Conservation (phyloP, 257 asterid genomes). For the Solanum pennellii region DNA sequence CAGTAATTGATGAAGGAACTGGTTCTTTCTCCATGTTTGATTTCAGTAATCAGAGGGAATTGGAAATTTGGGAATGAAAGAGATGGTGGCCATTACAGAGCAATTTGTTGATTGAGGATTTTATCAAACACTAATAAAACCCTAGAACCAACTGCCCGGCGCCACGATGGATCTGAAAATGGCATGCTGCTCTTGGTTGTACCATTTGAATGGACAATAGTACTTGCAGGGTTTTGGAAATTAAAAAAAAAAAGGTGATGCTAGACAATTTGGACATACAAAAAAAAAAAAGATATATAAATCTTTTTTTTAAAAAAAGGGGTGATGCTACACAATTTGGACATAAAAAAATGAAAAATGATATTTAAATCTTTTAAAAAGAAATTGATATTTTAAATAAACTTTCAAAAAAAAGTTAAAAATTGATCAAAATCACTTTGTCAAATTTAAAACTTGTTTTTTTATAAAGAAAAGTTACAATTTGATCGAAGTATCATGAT, state of each 20-base stretch:
- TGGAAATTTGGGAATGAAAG: not conserved
- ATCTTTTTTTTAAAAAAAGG: no score
- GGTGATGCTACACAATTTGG: no score
- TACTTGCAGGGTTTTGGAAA: not conserved
- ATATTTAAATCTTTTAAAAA: no score
- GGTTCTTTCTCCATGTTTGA: conserved; percentile 16
- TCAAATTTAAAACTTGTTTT: no score
- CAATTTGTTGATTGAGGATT: not conserved
- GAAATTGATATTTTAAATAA: not conserved
- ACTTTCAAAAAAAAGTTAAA: not conserved
- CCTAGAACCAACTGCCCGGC: conserved; percentile 20
- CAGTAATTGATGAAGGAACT: conserved; percentile 12
- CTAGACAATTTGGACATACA: not conserved
- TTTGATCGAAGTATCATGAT: not conserved
- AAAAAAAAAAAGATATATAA: no score
- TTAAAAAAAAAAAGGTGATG: not conserved
- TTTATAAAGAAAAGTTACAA: no score
- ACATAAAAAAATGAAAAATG: no score
- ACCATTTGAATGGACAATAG: not conserved
- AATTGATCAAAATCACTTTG: not conserved
- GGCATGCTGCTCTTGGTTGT: not conserved
- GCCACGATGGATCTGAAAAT: not conserved
- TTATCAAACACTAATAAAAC: conserved; percentile 24
- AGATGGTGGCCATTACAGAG: conserved; percentile 1
- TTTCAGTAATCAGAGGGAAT: not conserved